Conservation (phyloP, 2,329 filamentous ascomycete genomes). For the Colletotrichum tropicale region DNA sequence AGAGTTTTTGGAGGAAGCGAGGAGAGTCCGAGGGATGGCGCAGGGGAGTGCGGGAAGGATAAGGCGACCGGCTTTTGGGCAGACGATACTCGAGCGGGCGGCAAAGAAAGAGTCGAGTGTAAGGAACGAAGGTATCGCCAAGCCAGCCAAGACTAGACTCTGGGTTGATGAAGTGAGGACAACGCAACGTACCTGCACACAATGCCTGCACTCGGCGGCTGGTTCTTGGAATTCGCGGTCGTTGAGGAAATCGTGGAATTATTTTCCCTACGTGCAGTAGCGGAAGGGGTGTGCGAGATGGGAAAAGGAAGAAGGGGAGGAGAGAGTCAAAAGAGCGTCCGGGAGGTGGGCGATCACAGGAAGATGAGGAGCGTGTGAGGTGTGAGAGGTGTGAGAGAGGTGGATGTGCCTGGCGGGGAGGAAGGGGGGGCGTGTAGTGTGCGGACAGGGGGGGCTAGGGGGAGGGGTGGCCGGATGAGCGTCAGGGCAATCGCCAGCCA, state of each 20-base stretch:
- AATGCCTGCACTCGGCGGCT: conserved; percentile 24
- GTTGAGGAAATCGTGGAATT: neutral
- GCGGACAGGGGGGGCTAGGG: neutral
- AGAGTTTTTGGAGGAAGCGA: conserved; percentile 28
- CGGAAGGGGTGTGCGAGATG: conserved; percentile 8
- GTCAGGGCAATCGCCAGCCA: neutral
- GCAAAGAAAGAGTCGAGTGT: neutral
- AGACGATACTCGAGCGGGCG: conserved; percentile 43
- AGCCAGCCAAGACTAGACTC: neutral
- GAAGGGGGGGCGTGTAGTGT: neutral
- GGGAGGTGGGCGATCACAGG: conserved; percentile 18
- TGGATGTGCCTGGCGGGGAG: neutral
- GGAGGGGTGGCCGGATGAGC: neutral
- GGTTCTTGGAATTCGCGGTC: conserved; percentile 8
- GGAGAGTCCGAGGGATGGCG: conserved; percentile 10
- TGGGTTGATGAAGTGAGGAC: neutral
- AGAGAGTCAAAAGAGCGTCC: conserved; percentile 5
- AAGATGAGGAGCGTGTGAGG: conserved; percentile 11
- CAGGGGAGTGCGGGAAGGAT: conserved; percentile 36
- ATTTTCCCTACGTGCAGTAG: conserved; percentile 7
- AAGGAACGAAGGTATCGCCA: neutral
- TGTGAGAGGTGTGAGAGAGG: conserved; percentile 6
- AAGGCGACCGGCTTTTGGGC: conserved; percentile 26
- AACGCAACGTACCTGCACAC: conserved; percentile 17
- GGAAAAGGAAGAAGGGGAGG: neutral